Conservation (phyloP, 192 early-diverging fungal species). For the Jimgerdemannia flammicorona region DNA sequence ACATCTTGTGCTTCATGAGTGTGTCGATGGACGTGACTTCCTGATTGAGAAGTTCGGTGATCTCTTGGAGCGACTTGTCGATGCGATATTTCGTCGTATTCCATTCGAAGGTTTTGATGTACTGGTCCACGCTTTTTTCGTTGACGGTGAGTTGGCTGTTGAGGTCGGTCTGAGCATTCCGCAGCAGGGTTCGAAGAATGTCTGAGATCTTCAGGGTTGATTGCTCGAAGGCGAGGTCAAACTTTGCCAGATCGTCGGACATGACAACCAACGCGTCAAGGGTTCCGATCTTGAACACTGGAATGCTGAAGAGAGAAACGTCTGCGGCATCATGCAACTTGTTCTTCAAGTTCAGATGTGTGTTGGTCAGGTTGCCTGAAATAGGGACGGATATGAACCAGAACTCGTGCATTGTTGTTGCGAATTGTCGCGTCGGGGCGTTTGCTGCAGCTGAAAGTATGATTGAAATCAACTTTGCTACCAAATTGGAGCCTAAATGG, state of each 20-base stretch:
- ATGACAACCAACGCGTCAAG: constrained; percentile 90
- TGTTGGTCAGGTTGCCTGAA: constrained; percentile 70
- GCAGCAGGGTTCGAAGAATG: constrained; percentile 71
- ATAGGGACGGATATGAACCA: constrained; percentile 86
- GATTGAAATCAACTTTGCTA: no score
- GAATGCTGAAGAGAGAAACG: constrained; percentile 78
- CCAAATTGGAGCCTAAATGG: no score
- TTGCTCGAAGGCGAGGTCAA: constrained; percentile 73
- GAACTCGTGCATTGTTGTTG: constrained; percentile 40
- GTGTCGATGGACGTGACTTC: constrained; percentile 86
- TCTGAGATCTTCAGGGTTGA: constrained; percentile 82
- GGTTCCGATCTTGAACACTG: constrained; percentile 97
- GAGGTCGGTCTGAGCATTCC: constrained; percentile 43
- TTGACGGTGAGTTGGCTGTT: constrained; percentile 65
- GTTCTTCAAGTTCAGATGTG: constrained; percentile 65
- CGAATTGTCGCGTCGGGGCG: not conserved
- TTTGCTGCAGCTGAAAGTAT: not conserved
- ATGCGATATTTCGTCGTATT: constrained; percentile 95
- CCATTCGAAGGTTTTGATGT: constrained; percentile 88
- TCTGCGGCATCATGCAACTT: constrained; percentile 79
- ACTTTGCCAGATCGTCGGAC: constrained; percentile 92
- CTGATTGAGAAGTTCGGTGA: constrained; percentile 77
- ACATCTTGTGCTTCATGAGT: constrained; percentile 88
- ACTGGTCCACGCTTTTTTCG: constrained; percentile 87
- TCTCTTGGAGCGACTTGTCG: constrained; percentile 88